phyloP scores from a whole-genome alignment of 202 grass and related monocot genomes.

The Eragrostis tef region DNA sequence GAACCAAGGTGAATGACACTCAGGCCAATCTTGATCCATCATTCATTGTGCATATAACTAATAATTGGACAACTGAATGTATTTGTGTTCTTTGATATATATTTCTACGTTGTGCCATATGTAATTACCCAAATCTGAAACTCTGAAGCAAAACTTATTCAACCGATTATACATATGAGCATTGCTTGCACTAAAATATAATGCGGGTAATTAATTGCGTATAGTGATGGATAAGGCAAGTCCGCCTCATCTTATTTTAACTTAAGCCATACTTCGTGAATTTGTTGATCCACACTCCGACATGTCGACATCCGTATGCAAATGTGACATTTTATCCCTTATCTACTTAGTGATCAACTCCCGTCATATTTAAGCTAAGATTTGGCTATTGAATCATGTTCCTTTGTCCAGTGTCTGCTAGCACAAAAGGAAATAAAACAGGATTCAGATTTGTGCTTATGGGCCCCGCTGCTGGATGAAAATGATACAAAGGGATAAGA shows the following conservation, averaged over 20 bases:
- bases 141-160: not conserved
- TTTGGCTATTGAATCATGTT: constrained; percentile 54
- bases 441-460: constrained; percentile 38
- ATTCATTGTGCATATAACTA: too few relatives aligned
- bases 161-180: not conserved
- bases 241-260: not conserved
- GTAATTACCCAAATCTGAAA: too few relatives aligned
- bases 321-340: constrained; percentile 46
- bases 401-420: constrained; percentile 38
- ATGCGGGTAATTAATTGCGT: not conserved
- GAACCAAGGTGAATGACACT: not conserved
- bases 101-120: not conserved
- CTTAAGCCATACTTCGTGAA: not conserved
- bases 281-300: not conserved
- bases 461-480: constrained; percentile 47
- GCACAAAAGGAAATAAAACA: constrained; percentile 48
- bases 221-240: not conserved
- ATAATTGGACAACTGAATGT: too few relatives aligned
- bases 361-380: constrained; percentile 60
- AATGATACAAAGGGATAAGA: constrained; percentile 48
- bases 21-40: too few relatives aligned
- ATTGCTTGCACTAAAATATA: not conserved
- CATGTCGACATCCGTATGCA: not conserved
- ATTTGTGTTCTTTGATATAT: not conserved
- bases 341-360: constrained; percentile 30